Evolutionary conservation across 1,139 yeast species (phyloP).

Genomic region (Candida freyschussii): DNA sequence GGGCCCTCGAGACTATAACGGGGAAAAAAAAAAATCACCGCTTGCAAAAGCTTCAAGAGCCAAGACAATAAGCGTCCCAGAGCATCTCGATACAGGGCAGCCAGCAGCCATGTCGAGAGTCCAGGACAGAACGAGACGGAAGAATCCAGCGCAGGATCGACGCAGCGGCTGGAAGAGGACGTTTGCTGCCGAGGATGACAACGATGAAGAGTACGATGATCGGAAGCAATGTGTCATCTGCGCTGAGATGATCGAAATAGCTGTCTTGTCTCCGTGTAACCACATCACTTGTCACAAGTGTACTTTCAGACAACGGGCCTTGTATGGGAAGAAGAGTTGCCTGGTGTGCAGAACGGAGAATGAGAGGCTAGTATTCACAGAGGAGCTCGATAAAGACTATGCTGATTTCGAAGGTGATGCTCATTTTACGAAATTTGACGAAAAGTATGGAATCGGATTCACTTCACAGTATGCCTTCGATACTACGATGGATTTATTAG

Average conservation of each 20-base stretch:
- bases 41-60: conserved; percentile 5
- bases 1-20: background rate
- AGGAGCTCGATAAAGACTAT: conserved; percentile 37
- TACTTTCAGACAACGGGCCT: conserved; percentile 75
- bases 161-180: conserved; percentile 13
- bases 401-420: conserved; percentile 33
- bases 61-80: conserved; percentile 31
- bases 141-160: conserved; percentile 2
- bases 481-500: conserved; percentile 48
- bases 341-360: conserved; percentile 78
- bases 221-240: conserved; percentile 70
- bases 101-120: conserved; percentile 8
- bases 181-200: conserved; percentile 16
- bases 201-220: conserved; percentile 33
- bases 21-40: background rate
- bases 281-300: conserved; percentile 84
- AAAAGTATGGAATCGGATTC: conserved; percentile 47
- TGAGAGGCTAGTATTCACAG: conserved; percentile 54
- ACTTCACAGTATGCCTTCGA: conserved; percentile 40
- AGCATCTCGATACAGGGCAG: too few species aligned
- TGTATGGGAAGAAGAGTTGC: conserved; percentile 71
- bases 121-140: conserved; percentile 13
- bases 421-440: conserved; percentile 33
- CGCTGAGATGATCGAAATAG: conserved; percentile 60
- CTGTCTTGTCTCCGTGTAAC: conserved; percentile 77